phyloP scores from a whole-genome alignment of 176 grass and related monocot species.

The Tillandsia fasciculata region DNA sequence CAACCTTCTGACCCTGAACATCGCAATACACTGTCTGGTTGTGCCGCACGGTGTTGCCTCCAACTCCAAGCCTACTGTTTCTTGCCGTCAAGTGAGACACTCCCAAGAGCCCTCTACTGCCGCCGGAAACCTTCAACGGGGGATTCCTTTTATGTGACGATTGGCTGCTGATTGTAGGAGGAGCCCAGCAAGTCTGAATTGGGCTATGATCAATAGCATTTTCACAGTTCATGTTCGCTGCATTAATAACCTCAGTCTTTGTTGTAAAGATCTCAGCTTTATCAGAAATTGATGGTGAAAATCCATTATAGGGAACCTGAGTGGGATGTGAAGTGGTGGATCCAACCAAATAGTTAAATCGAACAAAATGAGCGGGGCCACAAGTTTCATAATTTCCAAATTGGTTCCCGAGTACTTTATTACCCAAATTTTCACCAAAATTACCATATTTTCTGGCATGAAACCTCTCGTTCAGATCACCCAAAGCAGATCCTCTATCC shows the following conservation, averaged over 20 bases:
- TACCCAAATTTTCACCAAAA: neutral
- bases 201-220: neutral
- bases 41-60: neutral
- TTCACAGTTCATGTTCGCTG: neutral
- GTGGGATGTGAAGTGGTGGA: neutral
- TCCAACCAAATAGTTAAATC: neutral
- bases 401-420: neutral
- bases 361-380: neutral
- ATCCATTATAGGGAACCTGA: too few relatives aligned
- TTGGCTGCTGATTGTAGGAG: neutral
- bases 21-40: neutral
- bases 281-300: neutral
- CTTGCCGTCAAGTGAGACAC: neutral
- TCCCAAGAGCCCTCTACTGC: neutral
- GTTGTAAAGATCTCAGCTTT: neutral
- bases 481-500: neutral
- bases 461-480: neutral
- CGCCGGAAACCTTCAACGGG: neutral
- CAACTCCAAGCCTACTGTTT: neutral
- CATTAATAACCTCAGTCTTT: neutral
- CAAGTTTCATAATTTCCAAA: neutral
- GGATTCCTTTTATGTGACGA: neutral
- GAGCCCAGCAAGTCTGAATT: neutral
- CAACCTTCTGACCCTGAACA: neutral
- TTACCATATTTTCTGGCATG: neutral